phyloP scores from a whole-genome alignment of 1,284 basidiomycete species.

The Ustilago shanxiensis region DNA sequence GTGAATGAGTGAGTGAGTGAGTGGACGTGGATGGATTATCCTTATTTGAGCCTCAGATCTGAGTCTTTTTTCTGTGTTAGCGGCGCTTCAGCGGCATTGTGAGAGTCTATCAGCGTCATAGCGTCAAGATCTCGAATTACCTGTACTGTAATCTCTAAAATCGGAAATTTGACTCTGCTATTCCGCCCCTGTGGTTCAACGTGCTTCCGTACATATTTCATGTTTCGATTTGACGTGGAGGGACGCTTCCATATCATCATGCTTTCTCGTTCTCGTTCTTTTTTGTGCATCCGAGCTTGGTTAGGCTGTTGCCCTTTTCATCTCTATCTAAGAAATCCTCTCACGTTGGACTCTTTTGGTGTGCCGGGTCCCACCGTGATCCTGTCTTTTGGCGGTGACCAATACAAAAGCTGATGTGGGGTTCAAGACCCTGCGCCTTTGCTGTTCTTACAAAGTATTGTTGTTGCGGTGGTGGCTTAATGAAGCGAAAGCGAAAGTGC shows the following conservation, averaged over 20 bases:
- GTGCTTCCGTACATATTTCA: not conserved
- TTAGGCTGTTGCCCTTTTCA: not conserved
- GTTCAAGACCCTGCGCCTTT: too few species aligned
- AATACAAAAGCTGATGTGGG: too few species aligned
- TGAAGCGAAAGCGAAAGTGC: too few species aligned
- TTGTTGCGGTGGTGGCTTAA: too few species aligned
- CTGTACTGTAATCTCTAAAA: too few species aligned
- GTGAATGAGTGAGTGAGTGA: not conserved
- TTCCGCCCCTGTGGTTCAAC: not conserved
- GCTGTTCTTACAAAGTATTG: too few species aligned
- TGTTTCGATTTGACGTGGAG: conserved; percentile 3
- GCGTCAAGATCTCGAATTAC: not conserved
- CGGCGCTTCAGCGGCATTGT: too few species aligned
- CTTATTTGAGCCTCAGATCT: not conserved
- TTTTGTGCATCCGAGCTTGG: not conserved
- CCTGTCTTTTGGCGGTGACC: not conserved
- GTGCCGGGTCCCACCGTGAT: not conserved
- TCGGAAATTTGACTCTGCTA: not conserved
- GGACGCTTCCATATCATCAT: not conserved
- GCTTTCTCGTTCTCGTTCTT: not conserved
- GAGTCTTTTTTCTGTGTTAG: not conserved
- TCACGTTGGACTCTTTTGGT: not conserved
- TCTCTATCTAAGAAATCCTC: not conserved
- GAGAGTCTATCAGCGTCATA: too few species aligned
- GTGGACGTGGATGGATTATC: not conserved